Conservation (phyloP, 23 red algal species). For the Chondrus crispus region DNA sequence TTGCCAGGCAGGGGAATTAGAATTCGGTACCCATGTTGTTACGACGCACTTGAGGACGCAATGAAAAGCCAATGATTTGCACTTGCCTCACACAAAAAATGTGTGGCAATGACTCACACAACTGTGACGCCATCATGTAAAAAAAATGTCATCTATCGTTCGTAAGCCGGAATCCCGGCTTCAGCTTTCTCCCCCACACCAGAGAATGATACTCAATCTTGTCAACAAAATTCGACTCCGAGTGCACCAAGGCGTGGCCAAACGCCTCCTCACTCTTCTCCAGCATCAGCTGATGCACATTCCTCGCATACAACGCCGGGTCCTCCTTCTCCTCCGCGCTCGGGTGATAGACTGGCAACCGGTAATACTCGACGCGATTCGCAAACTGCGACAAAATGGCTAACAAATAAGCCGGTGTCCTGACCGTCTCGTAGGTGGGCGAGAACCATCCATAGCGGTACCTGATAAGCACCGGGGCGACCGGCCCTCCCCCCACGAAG, state of each 20-base stretch:
- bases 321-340: constrained; percentile 79
- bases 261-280: constrained; percentile 32
- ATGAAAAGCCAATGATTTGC: too few relatives aligned
- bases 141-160: neutral
- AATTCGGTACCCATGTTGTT: too few relatives aligned
- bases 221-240: constrained; percentile 43
- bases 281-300: constrained; percentile 67
- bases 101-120: too few relatives aligned
- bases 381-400: constrained; percentile 63
- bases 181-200: constrained; percentile 25
- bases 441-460: constrained; percentile 83
- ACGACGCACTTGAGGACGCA: too few relatives aligned
- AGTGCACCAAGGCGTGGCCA: neutral
- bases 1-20: too few relatives aligned
- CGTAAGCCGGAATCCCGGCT: constrained; percentile 36
- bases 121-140: too few relatives aligned
- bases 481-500: constrained; percentile 84
- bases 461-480: constrained; percentile 67
- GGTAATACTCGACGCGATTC: constrained; percentile 62
- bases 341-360: constrained; percentile 84
- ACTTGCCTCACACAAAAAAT: too few relatives aligned
- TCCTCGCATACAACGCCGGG: constrained; percentile 77
- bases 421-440: constrained; percentile 89
- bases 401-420: constrained; percentile 44
- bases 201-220: constrained; percentile 59